Conservation (phyloP, 257 asterid genomes). For the Galeopsis tetrahit region DNA sequence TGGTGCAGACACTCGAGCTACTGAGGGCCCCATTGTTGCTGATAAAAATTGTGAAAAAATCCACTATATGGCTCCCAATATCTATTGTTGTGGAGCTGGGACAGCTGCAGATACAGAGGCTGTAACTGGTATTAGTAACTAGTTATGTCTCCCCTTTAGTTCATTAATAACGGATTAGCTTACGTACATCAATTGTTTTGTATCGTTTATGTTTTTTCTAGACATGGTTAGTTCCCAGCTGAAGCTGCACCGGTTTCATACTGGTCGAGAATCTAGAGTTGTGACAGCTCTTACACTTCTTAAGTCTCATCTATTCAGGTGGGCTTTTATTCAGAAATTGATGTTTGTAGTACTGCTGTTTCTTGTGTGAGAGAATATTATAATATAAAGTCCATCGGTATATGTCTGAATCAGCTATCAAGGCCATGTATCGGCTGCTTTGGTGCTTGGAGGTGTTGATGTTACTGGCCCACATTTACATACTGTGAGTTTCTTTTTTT, state of each 20-base stretch:
- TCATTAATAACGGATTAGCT: slow-evolving; percentile 6
- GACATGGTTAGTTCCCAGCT: slow-evolving; percentile 98
- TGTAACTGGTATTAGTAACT: slow-evolving; percentile 66
- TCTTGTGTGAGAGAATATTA: slow-evolving; percentile 24
- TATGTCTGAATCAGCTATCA: slow-evolving; percentile 62
- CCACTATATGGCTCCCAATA: slow-evolving; percentile 79
- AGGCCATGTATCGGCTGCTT: slow-evolving; percentile 90
- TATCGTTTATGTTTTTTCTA: slow-evolving; percentile 34
- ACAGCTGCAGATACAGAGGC: slow-evolving; percentile 99
- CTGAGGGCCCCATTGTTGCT: slow-evolving; percentile 99
- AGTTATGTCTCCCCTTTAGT: slow-evolving; percentile 19
- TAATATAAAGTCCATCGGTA: slow-evolving; percentile 30
- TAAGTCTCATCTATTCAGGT: slow-evolving; percentile 92
- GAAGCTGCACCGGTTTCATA: slow-evolving; percentile 81
- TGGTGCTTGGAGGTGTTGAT: slow-evolving; percentile 98
- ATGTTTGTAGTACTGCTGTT: slow-evolving; percentile 13
- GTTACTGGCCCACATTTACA: slow-evolving; percentile 92
- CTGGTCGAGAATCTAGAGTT: slow-evolving; percentile 96
- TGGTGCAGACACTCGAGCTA: slow-evolving; percentile 98
- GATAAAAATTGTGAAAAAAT: slow-evolving; percentile 98
- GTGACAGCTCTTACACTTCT: slow-evolving; percentile 85
- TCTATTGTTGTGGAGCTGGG: slow-evolving; percentile 70
- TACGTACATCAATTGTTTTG: slow-evolving; percentile 19
- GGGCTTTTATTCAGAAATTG: slow-evolving; percentile 29
- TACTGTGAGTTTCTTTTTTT: slow-evolving; percentile 61